A percentile compares a stretch with the other conserved stretches of the same genome.
These are phyloP conservation scores for Colletotrichum orchidophilum DNA, from an alignment of 2,329 filamentous ascomycete species.

Conservation along the genomic window DNA sequence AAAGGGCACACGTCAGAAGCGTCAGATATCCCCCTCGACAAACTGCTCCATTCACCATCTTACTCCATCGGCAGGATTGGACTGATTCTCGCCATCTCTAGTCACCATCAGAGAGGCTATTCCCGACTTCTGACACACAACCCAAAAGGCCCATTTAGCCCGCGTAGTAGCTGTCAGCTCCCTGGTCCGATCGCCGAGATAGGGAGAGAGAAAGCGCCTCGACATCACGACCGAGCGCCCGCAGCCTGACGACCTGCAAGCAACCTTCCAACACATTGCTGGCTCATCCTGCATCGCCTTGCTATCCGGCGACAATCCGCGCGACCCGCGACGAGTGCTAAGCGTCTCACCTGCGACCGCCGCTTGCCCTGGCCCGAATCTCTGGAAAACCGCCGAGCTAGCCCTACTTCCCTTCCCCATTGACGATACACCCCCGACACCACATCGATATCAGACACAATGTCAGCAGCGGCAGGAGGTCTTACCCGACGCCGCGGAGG, in stretches of 20 bases:
- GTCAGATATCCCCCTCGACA: slow-evolving; percentile 12
- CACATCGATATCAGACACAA: slow-evolving; percentile 20
- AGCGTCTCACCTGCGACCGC: slow-evolving; percentile 23
- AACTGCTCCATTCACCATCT: slow-evolving; percentile 1
- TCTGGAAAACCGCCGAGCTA: slow-evolving; percentile 13
- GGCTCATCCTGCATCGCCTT: neutral
- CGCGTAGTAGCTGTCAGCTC: slow-evolving; percentile 20
- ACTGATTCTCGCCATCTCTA: slow-evolving; percentile 1
- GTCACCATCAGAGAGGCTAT: neutral
- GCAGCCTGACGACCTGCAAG: slow-evolving; percentile 3
- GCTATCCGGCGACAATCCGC: neutral
- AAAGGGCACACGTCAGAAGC: slow-evolving; percentile 29
- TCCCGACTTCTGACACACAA: slow-evolving; percentile 5
- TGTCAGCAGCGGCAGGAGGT: slow-evolving; percentile 44
- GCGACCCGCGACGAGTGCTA: slow-evolving; percentile 11
- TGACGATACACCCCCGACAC: slow-evolving; percentile 26
- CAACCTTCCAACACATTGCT: neutral
- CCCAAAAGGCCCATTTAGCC: neutral
- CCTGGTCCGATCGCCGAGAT: slow-evolving; percentile 31
- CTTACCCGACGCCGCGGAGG: slow-evolving; percentile 73
- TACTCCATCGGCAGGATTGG: slow-evolving; percentile 22
- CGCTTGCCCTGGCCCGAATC: slow-evolving; percentile 15
- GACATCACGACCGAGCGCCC: slow-evolving; percentile 27
- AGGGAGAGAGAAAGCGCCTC: slow-evolving; percentile 26
- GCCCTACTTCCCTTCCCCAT: slow-evolving; percentile 9